Conservation (phyloP, 1,284 basidiomycete species). For the Moesziomyces parantarcticus region DNA sequence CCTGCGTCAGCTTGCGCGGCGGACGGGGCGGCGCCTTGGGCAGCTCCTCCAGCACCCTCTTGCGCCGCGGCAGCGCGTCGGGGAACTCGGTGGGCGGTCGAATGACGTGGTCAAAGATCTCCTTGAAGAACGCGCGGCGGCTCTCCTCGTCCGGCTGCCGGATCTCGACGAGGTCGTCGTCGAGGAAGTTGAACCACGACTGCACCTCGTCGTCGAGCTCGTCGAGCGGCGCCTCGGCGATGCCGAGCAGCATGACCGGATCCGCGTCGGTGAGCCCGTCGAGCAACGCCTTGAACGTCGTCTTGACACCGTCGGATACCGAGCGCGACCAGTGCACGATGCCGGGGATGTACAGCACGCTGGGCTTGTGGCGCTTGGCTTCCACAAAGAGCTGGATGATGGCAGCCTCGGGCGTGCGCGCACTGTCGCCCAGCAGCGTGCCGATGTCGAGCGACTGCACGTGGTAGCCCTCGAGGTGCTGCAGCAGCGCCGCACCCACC, state of each 20-base stretch:
- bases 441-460: conserved; percentile 93
- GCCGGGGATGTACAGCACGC: conserved; percentile 92
- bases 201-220: conserved; percentile 84
- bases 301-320: conserved; percentile 83
- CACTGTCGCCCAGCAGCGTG: conserved; percentile 87
- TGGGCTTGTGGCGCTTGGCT: conserved; percentile 96
- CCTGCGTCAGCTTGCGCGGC: conserved; percentile 82
- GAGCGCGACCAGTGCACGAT: conserved; percentile 86
- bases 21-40: conserved; percentile 89
- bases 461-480: conserved; percentile 94
- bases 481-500: conserved; percentile 87
- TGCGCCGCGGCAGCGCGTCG: conserved; percentile 85
- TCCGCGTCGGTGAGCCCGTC: conserved; percentile 90
- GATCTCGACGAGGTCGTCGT: conserved; percentile 80
- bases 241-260: conserved; percentile 87
- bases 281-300: conserved; percentile 88
- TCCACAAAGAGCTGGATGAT: conserved; percentile 97
- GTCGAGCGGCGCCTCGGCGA: conserved; percentile 81
- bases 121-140: conserved; percentile 81
- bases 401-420: conserved; percentile 87
- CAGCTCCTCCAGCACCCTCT: conserved; percentile 84
- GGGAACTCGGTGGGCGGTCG: conserved; percentile 86
- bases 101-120: conserved; percentile 66
- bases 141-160: conserved; percentile 69
- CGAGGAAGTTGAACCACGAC: conserved; percentile 86